These are phyloP conservation scores for Maudiozyma turicensis DNA, from an alignment of 805 yeast genomes.

Conservation along the genomic window DNA sequence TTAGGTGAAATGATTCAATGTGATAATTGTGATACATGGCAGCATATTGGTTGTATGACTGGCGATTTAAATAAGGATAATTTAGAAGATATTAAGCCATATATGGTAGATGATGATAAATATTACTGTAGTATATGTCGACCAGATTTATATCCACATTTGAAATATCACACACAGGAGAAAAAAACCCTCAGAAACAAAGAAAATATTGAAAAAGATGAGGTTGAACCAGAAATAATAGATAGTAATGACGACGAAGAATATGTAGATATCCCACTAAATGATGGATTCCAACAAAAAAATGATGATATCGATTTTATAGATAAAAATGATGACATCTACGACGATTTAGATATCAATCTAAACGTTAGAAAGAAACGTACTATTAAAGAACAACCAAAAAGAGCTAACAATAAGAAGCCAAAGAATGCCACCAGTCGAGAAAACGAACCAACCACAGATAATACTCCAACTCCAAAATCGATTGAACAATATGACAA, in stretches of 20 bases:
- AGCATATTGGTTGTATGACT: slow-evolving; percentile 56
- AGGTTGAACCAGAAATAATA: slow-evolving; percentile 4
- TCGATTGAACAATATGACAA: slow-evolving; percentile 17
- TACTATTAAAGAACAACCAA: not conserved
- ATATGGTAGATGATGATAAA: slow-evolving; percentile 33
- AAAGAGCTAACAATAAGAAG: not conserved
- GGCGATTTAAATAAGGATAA: slow-evolving; percentile 16
- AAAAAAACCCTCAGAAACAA: not conserved
- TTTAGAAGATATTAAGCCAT: slow-evolving; percentile 11
- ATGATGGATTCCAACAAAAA: not conserved
- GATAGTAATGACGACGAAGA: slow-evolving; percentile 10
- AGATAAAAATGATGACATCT: not conserved
- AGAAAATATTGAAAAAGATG: not conserved
- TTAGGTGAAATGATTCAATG: slow-evolving; percentile 55
- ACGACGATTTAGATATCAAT: not conserved
- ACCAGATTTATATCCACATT: slow-evolving; percentile 31
- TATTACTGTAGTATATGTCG: slow-evolving; percentile 51
- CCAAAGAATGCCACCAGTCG: not conserved
- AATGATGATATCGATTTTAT: not conserved
- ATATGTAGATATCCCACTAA: slow-evolving; percentile 3
- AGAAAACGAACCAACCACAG: not conserved
- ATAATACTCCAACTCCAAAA: not conserved
- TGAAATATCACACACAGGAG: slow-evolving; percentile 7
- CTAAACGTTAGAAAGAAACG: slow-evolving; percentile 3
- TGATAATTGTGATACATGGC: slow-evolving; percentile 62